These are phyloP conservation scores for Withania somnifera DNA, from an alignment of 305 asterid species.

Conservation along the genomic window DNA sequence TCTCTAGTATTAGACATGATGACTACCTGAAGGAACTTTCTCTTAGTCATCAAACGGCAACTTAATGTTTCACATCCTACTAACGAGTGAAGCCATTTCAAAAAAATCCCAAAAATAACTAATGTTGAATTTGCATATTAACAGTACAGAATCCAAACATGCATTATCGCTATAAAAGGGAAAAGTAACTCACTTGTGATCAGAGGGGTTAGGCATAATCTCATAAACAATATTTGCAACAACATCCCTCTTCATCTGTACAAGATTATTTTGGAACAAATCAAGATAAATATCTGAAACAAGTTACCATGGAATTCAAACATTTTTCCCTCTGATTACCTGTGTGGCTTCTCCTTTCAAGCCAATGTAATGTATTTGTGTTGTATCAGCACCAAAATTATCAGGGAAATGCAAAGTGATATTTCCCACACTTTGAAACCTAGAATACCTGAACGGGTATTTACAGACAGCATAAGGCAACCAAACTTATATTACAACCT, in stretches of 20 bases:
- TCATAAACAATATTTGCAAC: slow-evolving; percentile 90
- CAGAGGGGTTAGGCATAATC: slow-evolving; percentile 94
- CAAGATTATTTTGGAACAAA: neutral
- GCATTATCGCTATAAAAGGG: neutral
- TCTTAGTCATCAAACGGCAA: neutral
- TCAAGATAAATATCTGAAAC: neutral
- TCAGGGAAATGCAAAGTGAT: slow-evolving; percentile 93
- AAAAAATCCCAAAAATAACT: neutral
- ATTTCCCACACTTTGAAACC: slow-evolving; percentile 89
- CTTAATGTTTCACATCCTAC: neutral
- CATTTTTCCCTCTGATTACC: slow-evolving; percentile 30
- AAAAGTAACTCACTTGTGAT: slow-evolving; percentile 73
- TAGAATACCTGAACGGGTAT: slow-evolving; percentile 58
- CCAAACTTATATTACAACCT: too few relatives aligned
- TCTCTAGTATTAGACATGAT: neutral
- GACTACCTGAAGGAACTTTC: neutral
- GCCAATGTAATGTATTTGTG: slow-evolving; percentile 90
- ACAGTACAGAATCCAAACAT: neutral
- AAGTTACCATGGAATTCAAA: neutral
- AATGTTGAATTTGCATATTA: neutral
- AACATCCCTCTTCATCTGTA: slow-evolving; percentile 89
- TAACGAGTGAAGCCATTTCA: neutral
- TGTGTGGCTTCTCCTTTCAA: slow-evolving; percentile 99
- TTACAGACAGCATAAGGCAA: neutral
- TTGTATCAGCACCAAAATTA: slow-evolving; percentile 81